These are phyloP conservation scores for Castanopsis chinensis DNA, from an alignment of 306 rosid species.

Conservation along the genomic window DNA sequence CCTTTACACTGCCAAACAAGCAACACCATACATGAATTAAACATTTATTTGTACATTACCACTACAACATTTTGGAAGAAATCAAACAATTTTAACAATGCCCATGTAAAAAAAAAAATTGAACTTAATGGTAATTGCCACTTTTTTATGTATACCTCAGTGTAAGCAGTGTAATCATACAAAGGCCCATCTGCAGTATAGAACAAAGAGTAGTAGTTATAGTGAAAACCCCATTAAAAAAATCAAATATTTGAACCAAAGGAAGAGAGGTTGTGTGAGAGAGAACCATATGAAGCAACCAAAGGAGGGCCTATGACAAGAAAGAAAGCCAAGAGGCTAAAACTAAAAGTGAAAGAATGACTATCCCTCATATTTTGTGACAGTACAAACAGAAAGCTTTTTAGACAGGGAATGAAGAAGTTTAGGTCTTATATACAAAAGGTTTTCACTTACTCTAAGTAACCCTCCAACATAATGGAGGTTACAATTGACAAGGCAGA, in stretches of 20 bases:
- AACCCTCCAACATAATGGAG: not conserved
- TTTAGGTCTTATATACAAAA: not conserved
- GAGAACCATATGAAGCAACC: conserved; percentile 59
- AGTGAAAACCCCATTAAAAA: no score
- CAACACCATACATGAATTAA: not conserved
- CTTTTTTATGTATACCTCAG: conserved; percentile 45
- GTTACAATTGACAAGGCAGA: not conserved
- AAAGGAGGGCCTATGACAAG: conserved; percentile 23
- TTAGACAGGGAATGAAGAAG: not conserved
- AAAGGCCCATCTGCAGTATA: conserved; percentile 76
- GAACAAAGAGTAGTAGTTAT: not conserved
- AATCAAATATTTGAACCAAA: not conserved
- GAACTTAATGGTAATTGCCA: not conserved
- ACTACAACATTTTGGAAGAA: not conserved
- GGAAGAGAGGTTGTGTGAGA: not conserved
- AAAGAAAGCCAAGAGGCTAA: conserved; percentile 23
- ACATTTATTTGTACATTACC: no score
- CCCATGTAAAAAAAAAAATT: no score
- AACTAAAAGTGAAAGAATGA: conserved; percentile 3
- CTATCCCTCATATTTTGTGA: conserved; percentile 29
- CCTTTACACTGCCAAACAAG: conserved; percentile 53
- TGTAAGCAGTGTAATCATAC: conserved; percentile 77
- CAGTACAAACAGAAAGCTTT: not conserved
- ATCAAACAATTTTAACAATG: not conserved
- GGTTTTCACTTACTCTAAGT: not conserved